Percentiles rank a stretch among this genome's conserved stretches.
These are phyloP conservation scores for Mycena alexandri DNA, from an alignment of 768 basidiomycete genomes.

Conservation along the genomic window DNA sequence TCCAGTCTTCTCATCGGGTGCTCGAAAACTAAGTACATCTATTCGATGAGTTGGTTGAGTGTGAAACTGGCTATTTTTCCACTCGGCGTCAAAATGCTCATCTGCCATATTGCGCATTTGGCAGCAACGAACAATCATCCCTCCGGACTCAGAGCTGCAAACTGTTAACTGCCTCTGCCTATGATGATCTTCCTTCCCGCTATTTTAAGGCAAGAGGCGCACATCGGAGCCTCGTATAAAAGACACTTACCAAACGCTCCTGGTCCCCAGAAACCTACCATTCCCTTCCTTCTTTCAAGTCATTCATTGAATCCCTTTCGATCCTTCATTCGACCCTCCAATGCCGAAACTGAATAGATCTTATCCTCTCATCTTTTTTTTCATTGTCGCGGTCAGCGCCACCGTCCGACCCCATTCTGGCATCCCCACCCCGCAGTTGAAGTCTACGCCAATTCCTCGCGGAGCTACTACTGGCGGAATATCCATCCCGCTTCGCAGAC, in stretches of 20 bases:
- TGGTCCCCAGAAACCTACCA: neutral
- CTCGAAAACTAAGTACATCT: neutral
- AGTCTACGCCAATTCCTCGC: neutral
- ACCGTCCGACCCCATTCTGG: slow-evolving; percentile 1
- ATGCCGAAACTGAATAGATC: slow-evolving; percentile 12
- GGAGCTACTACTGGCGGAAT: slow-evolving; percentile 13
- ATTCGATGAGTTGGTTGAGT: neutral
- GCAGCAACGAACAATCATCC: neutral
- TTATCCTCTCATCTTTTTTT: slow-evolving; percentile 12
- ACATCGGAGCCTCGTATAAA: slow-evolving; percentile 1
- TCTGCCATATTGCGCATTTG: no score
- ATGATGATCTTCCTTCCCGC: neutral
- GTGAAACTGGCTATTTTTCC: no score
- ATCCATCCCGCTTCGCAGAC: slow-evolving; percentile 28
- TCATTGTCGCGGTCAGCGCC: slow-evolving; percentile 20
- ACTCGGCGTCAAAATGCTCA: no score
- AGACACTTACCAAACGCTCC: neutral
- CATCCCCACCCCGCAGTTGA: neutral
- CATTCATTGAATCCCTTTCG: neutral
- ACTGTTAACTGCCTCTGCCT: neutral
- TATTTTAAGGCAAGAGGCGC: neutral
- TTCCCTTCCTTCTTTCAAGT: neutral
- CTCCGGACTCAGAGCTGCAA: neutral
- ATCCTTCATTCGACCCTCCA: neutral
- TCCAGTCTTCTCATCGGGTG: no score